These are phyloP conservation scores for Penicillium frequentans DNA, from an alignment of 2,329 filamentous ascomycete genomes.

Conservation along the genomic window DNA sequence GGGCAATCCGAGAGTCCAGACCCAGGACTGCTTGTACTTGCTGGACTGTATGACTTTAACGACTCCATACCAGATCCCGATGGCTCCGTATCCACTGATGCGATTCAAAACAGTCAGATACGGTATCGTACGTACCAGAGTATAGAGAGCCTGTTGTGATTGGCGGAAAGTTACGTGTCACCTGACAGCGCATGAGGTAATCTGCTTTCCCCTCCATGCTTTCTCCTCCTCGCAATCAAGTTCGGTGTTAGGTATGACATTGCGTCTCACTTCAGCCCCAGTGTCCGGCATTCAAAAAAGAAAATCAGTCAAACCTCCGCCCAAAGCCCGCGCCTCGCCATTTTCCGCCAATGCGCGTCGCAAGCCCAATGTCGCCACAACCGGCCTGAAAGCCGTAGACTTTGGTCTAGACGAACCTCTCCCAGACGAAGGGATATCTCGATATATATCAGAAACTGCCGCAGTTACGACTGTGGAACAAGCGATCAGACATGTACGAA, in stretches of 20 bases:
- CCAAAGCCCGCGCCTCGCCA: constrained; percentile 36
- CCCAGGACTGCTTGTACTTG: neutral
- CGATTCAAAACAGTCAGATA: constrained; percentile 4
- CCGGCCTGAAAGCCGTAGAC: constrained; percentile 25
- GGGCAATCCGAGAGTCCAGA: neutral
- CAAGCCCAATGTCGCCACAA: constrained; percentile 36
- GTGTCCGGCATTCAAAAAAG: constrained; percentile 48
- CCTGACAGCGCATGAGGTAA: constrained; percentile 18
- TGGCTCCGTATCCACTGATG: neutral
- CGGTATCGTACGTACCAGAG: constrained; percentile 13
- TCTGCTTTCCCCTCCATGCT: neutral
- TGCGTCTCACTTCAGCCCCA: constrained; percentile 49
- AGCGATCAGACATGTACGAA: constrained; percentile 54
- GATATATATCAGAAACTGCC: constrained; percentile 49
- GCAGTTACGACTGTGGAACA: constrained; percentile 52
- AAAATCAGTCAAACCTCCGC: constrained; percentile 21
- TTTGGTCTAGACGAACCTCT: constrained; percentile 40
- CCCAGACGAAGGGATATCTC: constrained; percentile 53
- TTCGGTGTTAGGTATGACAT: constrained; percentile 40
- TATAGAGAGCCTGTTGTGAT: constrained; percentile 4
- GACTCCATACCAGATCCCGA: neutral
- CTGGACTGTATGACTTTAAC: neutral
- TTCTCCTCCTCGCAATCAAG: neutral
- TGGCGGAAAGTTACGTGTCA: constrained; percentile 16
- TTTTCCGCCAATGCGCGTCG: constrained; percentile 43